These are phyloP conservation scores for Acanthamoeba triangularis DNA, from an alignment of 208 protist genomes.

Conservation along the genomic window DNA sequence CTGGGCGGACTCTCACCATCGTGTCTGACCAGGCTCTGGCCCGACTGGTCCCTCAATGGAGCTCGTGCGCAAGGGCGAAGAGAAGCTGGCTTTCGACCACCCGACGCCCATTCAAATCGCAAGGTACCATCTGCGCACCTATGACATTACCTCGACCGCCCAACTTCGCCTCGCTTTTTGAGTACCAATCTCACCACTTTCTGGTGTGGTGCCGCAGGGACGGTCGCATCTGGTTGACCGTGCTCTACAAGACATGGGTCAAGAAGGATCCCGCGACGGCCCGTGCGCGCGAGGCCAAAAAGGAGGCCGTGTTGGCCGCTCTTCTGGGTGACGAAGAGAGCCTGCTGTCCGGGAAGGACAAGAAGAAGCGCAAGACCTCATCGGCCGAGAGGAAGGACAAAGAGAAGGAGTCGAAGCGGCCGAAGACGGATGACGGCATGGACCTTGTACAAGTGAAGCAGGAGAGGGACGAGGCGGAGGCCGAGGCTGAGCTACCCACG, in stretches of 20 bases:
- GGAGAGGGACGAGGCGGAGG: conserved; percentile 33
- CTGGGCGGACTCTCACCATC: no score
- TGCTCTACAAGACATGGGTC: conserved; percentile 69
- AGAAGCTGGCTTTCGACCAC: conserved; percentile 54
- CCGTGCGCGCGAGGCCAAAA: conserved; percentile 4
- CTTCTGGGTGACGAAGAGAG: not conserved
- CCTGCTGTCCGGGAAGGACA: not conserved
- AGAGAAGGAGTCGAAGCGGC: not conserved
- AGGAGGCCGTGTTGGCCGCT: not conserved
- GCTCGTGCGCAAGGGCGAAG: conserved; percentile 26
- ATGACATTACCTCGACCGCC: not conserved
- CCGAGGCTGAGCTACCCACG: not conserved
- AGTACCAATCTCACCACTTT: not conserved
- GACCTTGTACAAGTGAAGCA: conserved; percentile 35
- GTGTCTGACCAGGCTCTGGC: not conserved
- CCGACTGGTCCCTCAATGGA: conserved; percentile 28
- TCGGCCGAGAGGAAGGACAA: not conserved
- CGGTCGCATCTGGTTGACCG: conserved; percentile 41
- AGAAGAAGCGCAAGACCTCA: not conserved
- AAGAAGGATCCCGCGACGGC: conserved; percentile 55
- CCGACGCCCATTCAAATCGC: conserved; percentile 57
- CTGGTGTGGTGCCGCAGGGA: not conserved
- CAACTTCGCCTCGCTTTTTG: not conserved
- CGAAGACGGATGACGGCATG: conserved; percentile 14
- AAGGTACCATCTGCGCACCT: not conserved